A percentile compares a stretch with the other conserved stretches of the same genome.
phyloP scores from a whole-genome alignment of 2,329 filamentous ascomycete genomes.

The Endothia cerciana region DNA sequence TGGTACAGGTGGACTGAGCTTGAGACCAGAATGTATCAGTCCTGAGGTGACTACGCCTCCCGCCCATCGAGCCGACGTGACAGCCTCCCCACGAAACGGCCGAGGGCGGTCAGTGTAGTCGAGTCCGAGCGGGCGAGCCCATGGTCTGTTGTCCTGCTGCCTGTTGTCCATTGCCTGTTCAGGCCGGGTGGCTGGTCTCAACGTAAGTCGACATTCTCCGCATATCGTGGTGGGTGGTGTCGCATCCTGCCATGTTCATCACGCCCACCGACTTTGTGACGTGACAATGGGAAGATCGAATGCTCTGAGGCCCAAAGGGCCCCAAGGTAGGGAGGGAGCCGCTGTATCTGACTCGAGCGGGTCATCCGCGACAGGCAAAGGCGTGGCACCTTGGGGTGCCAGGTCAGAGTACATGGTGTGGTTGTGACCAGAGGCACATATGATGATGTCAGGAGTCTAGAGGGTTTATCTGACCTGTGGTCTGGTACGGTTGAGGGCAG shows the following conservation, averaged over 20 bases:
- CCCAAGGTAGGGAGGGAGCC: neutral
- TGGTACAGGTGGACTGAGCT: neutral
- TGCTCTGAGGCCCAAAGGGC: conserved; percentile 1
- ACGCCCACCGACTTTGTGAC: conserved; percentile 9
- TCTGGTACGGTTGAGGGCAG: neutral
- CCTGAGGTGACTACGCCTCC: neutral
- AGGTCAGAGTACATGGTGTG: neutral
- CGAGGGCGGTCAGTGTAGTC: neutral
- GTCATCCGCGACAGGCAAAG: conserved; percentile 6
- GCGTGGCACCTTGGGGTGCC: conserved; percentile 1
- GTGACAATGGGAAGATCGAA: conserved; percentile 1
- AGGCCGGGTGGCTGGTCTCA: conserved; percentile 4
- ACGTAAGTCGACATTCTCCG: conserved; percentile 1
- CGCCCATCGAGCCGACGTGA: neutral
- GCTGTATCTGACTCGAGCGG: conserved; percentile 8
- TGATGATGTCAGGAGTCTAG: neutral
- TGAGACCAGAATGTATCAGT: neutral
- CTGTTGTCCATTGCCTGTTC: neutral
- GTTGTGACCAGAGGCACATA: neutral
- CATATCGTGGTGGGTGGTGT: conserved; percentile 1
- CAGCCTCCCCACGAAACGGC: neutral
- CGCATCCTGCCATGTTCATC: neutral
- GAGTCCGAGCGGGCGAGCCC: neutral
- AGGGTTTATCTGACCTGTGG: neutral
- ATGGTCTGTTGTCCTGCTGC: neutral